Evolutionary conservation across 257 asterid genomes (phyloP).

Genomic region (Solanum peruvianum): DNA sequence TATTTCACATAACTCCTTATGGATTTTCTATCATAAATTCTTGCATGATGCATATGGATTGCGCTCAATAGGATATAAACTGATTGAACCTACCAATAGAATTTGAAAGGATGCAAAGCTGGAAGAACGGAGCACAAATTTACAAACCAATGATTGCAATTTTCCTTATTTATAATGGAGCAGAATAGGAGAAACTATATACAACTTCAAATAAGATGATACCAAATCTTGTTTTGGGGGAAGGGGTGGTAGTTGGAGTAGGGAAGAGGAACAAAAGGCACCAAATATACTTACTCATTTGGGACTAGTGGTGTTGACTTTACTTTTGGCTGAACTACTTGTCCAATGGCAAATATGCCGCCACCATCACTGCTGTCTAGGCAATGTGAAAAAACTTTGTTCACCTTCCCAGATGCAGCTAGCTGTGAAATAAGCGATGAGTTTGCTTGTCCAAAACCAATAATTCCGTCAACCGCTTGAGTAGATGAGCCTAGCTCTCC

Average conservation of each 20-base stretch:
- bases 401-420: slow-evolving; percentile 64
- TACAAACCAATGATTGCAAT: neutral
- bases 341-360: slow-evolving; percentile 92
- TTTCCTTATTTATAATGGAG: neutral
- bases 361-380: slow-evolving; percentile 82
- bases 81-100: neutral
- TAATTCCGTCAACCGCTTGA: slow-evolving; percentile 89
- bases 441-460: slow-evolving; percentile 97
- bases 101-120: neutral
- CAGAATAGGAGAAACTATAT: neutral
- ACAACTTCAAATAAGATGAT: neutral
- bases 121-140: neutral
- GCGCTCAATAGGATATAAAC: neutral
- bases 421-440: slow-evolving; percentile 91
- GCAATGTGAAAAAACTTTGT: slow-evolving; percentile 82
- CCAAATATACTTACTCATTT: slow-evolving; percentile 45
- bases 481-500: slow-evolving; percentile 83
- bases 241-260: neutral
- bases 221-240: neutral
- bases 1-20: neutral
- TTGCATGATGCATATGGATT: neutral
- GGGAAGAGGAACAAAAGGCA: neutral
- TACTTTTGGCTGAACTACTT: slow-evolving; percentile 77
- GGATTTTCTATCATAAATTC: neutral
- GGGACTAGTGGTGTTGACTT: slow-evolving; percentile 64